Percentiles rank a stretch among this genome's conserved stretches.
These are phyloP conservation scores for Candida lessepsii DNA, from an alignment of 805 yeast species.

Conservation along the genomic window DNA sequence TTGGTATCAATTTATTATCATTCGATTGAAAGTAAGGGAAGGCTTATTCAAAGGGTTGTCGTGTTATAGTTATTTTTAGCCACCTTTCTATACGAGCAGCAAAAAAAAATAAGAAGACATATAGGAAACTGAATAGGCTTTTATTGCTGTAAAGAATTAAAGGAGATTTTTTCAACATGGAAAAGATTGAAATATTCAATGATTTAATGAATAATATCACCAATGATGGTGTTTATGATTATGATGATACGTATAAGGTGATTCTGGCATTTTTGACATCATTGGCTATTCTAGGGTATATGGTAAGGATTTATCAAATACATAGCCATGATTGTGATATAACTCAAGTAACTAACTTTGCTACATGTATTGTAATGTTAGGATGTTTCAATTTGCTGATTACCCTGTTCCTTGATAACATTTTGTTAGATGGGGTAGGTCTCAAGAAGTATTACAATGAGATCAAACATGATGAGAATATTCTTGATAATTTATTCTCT, in stretches of 20 bases:
- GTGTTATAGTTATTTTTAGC: too few species aligned
- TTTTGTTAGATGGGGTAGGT: not conserved
- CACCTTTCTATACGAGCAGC: too few species aligned
- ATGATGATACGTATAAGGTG: not conserved
- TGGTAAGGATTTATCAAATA: constrained; percentile 1
- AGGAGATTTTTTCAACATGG: too few species aligned
- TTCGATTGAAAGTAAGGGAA: too few species aligned
- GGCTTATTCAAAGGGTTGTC: too few species aligned
- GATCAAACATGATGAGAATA: not conserved
- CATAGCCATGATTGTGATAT: not conserved
- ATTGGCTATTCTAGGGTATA: not conserved
- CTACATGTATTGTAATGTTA: constrained; percentile 1
- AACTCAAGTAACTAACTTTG: not conserved
- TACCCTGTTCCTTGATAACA: not conserved
- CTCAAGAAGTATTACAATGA: not conserved
- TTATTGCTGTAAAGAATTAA: too few species aligned
- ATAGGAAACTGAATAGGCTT: too few species aligned
- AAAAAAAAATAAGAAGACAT: too few species aligned
- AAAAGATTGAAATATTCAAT: constrained; percentile 2
- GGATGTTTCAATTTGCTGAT: constrained; percentile 2
- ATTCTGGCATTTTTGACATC: constrained; percentile 2
- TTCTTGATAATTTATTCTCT: not conserved
- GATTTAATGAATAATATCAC: constrained; percentile 1
- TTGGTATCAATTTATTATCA: too few species aligned
- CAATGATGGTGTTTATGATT: not conserved